Base-by-base conservation (phyloP, 805 yeast genomes). In the Saccharomycopsis babjevae region DNA sequence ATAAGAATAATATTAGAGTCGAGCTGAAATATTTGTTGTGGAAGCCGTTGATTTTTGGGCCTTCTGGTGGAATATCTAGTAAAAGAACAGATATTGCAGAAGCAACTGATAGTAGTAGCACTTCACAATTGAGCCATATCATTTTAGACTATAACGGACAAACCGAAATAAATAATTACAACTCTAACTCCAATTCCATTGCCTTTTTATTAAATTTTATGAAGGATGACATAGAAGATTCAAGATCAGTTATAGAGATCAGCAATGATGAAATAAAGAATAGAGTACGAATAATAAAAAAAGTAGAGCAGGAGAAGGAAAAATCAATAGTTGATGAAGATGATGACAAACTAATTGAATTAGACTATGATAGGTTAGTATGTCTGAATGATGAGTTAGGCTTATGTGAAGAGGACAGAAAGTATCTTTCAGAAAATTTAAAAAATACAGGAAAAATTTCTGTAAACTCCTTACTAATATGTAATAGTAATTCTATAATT, bases 21-120 rank as follows among this genome's bases (percentile, higher is more conserved):
- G 76, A 84, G 52, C 79, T 83, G 3, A 73, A 74, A 0, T 76
- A 77, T 50, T 73, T 90, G 15, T 64, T 89, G 15, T 90, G 97
- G 96, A 88, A 86, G 67, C 91, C 92, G 1, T 79, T 88, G 72
- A 79, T 88, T n/a, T 79, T 83, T 67, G 96, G 96, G 0, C 93
- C 94, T 0, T 85, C 92, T 0, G 90, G 94, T 25, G 96, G 96
- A 15, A 85, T 89, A 40, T 86, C 87, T 67, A 82, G 86, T 0
- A 83, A 63, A 55, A 58, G 65, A 42, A 61, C 58, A 8, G 65
- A 63, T 57, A 50, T 63, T 34, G 34, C 56, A 13, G 39, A 28
- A 15, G 13, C 28, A n/a, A 20, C 25, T 18, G 40, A 32, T 11
- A 57, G 13, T 28, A 22, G 38, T 42, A 57, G 30, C 39, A 32